Evolutionary conservation across 1,139 yeast species (phyloP), one percentile per base, ranked within the genome.

Genomic region (Candida sanyaensis): DNA sequence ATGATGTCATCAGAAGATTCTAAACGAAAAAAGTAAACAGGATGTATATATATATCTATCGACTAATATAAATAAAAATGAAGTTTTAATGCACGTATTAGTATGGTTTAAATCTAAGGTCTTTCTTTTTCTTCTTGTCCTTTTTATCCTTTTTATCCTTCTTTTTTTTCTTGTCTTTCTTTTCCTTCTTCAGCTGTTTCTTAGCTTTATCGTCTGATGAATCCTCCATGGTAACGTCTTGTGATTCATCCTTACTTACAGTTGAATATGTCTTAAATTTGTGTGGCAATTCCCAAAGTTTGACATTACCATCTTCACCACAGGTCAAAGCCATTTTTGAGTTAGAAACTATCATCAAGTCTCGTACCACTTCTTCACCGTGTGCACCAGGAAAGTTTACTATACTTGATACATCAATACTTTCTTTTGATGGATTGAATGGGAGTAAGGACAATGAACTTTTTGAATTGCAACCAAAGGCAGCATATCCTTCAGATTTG

Each of bases 271-370:
- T 9, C n/a, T 42, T 37, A 8, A 49, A 10, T 13, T 23, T 41
- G 11, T 30, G 21, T 5, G 79, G 79, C 30, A 75, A 56, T 49
- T 75, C 75, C 97, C 97, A 92, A 1, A 81, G 66, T 55, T 77
- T 83, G 10, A 93, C 78, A 38, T 64, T 57, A 0, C 96, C 96
- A 65, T 93, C 98, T 61, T 93, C 99, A 33, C 98, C 98, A 48
- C 96, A 92, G 0, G 96, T 84, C 37, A 81, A 49, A 2, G 75
- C 73, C 6, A 68, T 58, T n/a, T 53, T 62, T 29, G 64, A 57
- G 27, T 61, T 61, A 17, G 74, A 65, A 21, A 78, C 52, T 26
- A 83, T 68, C 40, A 75, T 64, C 2, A 88, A 76, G 57, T 87
- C 85, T 50, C 98, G 72, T 2, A 89, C 88, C 11, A 93, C 91